These are phyloP conservation scores for Emericellopsis atlantica DNA, from an alignment of 2,329 filamentous ascomycete genomes.

Conservation along the genomic window DNA sequence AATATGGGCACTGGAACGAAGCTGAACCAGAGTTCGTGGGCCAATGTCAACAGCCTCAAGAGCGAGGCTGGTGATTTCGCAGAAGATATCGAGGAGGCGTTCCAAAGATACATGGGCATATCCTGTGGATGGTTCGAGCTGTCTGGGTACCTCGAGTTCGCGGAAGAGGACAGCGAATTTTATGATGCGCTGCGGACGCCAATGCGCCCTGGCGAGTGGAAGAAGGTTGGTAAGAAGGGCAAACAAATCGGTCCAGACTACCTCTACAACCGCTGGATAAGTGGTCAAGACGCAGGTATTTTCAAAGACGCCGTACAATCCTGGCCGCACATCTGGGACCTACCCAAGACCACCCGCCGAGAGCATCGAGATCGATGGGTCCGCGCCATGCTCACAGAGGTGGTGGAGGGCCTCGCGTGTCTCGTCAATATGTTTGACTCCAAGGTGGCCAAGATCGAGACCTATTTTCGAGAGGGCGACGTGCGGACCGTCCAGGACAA, in stretches of 20 bases:
- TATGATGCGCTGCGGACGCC: too few species aligned
- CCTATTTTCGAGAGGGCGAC: constrained; percentile 19
- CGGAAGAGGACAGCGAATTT: too few species aligned
- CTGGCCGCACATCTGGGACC: background rate
- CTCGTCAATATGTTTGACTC: background rate
- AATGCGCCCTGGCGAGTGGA: too few species aligned
- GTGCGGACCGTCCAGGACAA: constrained; percentile 22
- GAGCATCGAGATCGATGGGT: background rate
- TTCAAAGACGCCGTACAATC: too few species aligned
- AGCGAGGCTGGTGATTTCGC: background rate
- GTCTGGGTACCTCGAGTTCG: too few species aligned
- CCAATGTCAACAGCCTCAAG: background rate
- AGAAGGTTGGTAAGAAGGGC: too few species aligned
- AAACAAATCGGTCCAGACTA: too few species aligned
- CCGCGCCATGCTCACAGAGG: background rate
- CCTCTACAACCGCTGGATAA: too few species aligned
- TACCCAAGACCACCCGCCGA: background rate
- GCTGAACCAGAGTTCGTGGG: constrained; percentile 4
- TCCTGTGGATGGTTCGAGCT: too few species aligned
- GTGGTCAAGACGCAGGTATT: too few species aligned
- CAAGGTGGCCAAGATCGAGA: background rate
- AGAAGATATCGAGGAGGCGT: background rate
- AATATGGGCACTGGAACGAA: constrained; percentile 31
- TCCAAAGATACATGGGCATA: too few species aligned
- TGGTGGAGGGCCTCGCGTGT: background rate